Evolutionary conservation across 768 basidiomycete genomes (phyloP).

Genomic region (Cystofilobasidium bisporidii): DNA sequence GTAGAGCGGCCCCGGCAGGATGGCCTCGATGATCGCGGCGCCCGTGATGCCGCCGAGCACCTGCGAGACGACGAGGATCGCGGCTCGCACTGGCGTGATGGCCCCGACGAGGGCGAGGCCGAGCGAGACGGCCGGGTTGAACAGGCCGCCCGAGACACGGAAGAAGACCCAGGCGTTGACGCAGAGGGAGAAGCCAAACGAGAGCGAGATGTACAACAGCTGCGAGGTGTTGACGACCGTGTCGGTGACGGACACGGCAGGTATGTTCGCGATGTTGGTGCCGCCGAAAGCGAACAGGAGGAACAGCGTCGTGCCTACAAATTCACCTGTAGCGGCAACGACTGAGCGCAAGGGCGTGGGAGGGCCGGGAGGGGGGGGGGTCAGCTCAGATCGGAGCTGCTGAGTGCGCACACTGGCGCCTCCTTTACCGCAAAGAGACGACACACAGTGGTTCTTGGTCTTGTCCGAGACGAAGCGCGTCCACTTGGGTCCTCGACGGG

Average conservation of each 20-base stretch:
- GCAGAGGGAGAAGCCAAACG: conserved; percentile 20
- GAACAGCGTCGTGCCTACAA: conserved; percentile 24
- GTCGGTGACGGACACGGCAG: conserved; percentile 14
- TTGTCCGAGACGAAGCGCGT: too few relatives aligned
- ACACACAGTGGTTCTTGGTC: conserved; percentile 18
- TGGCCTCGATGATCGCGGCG: conserved; percentile 37
- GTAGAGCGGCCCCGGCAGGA: conserved; percentile 39
- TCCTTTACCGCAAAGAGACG: too few relatives aligned
- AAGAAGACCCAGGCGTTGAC: conserved; percentile 13
- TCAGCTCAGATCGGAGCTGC: too few relatives aligned
- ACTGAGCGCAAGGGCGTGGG: too few relatives aligned
- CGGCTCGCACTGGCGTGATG: conserved; percentile 39
- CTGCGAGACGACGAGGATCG: conserved; percentile 38
- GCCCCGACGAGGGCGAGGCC: conserved; percentile 41
- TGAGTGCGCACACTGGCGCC: too few relatives aligned
- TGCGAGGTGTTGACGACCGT: conserved; percentile 19
- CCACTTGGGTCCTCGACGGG: too few relatives aligned
- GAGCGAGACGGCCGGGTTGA: conserved; percentile 42
- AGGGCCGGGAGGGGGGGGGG: too few relatives aligned
- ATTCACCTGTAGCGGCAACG: conserved; percentile 15
- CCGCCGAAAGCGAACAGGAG: conserved; percentile 22
- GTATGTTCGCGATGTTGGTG: conserved; percentile 23
- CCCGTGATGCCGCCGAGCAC: conserved; percentile 40
- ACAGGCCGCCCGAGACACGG: conserved; percentile 23
- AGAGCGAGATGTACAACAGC: conserved; percentile 24